Conservation (phyloP, 495 filamentous ascomycete genomes). For the Melanomma pulvis-pyrius region DNA sequence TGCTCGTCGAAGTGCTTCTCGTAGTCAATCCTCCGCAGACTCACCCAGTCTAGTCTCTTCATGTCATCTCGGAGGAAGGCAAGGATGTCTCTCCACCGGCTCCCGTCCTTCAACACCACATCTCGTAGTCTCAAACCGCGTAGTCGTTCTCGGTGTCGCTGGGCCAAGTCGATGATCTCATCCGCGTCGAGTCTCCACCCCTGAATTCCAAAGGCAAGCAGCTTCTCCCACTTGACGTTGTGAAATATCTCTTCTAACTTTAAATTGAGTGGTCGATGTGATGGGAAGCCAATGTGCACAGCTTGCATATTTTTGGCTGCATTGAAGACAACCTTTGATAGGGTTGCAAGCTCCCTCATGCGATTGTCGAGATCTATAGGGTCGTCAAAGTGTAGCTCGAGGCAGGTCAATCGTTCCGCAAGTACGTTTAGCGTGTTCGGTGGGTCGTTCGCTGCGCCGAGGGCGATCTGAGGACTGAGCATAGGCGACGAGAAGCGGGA, state of each 20-base stretch:
- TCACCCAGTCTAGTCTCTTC: slow-evolving; percentile 61
- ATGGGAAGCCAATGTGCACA: slow-evolving; percentile 69
- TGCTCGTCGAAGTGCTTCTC: slow-evolving; percentile 56
- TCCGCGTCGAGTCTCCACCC: slow-evolving; percentile 62
- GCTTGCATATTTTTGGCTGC: slow-evolving; percentile 63
- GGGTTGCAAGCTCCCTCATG: slow-evolving; percentile 57
- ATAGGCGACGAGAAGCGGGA: slow-evolving; percentile 66
- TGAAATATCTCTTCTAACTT: slow-evolving; percentile 66
- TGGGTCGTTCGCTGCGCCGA: slow-evolving; percentile 53
- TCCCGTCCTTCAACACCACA: slow-evolving; percentile 61
- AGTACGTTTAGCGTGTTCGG: slow-evolving; percentile 55
- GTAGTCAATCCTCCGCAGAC: slow-evolving; percentile 65
- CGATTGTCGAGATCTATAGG: slow-evolving; percentile 55
- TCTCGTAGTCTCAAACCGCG: slow-evolving; percentile 61
- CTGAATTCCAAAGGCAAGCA: slow-evolving; percentile 67
- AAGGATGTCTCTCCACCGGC: slow-evolving; percentile 65
- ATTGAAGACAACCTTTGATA: slow-evolving; percentile 60
- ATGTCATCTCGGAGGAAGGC: slow-evolving; percentile 60
- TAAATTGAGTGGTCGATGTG: slow-evolving; percentile 58
- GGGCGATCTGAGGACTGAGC: slow-evolving; percentile 62
- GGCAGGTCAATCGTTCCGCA: slow-evolving; percentile 57
- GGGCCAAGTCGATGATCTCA: slow-evolving; percentile 61
- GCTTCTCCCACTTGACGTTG: slow-evolving; percentile 60
- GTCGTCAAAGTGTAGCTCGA: slow-evolving; percentile 59
- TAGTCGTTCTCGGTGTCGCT: slow-evolving; percentile 59